A percentile compares a stretch with the other conserved stretches of the same genome.
Conservation (phyloP, 2,329 filamentous ascomycete species). For the Simplicillium aogashimaense region DNA sequence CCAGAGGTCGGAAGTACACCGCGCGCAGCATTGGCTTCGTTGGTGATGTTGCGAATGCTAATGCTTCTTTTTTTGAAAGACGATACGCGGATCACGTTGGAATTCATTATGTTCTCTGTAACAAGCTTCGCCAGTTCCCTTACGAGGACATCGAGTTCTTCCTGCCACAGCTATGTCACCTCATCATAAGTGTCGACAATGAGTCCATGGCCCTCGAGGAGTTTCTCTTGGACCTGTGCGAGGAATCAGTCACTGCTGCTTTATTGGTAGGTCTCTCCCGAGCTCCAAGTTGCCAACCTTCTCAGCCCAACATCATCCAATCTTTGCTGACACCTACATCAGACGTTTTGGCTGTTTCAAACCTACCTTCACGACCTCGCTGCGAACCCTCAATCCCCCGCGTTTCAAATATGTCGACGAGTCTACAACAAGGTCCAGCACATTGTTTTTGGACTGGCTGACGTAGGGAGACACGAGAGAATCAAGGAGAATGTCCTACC, state of each 20-base stretch:
- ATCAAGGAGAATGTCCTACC: constrained; percentile 76
- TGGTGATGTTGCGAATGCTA: constrained; percentile 5
- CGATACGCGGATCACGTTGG: constrained; percentile 85
- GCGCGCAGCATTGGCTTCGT: too few relatives aligned
- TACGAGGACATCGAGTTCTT: constrained; percentile 93
- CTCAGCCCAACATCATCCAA: too few relatives aligned
- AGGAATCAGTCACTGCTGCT: constrained; percentile 78
- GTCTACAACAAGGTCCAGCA: constrained; percentile 85
- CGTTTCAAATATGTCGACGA: constrained; percentile 73
- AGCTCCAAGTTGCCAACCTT: not conserved
- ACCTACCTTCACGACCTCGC: constrained; percentile 78
- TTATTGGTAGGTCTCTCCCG: constrained; percentile 52
- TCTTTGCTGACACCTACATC: constrained; percentile 3
- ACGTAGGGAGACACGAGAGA: constrained; percentile 58
- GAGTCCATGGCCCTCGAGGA: constrained; percentile 88
- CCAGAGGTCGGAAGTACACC: too few relatives aligned
- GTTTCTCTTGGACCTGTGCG: constrained; percentile 76
- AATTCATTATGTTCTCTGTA: constrained; percentile 82
- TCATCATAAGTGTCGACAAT: constrained; percentile 80
- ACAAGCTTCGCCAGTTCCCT: constrained; percentile 78
- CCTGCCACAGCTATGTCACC: constrained; percentile 77
- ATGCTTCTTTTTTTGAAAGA: constrained; percentile 33
- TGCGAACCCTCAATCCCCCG: constrained; percentile 61
- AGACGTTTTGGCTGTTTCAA: constrained; percentile 90
- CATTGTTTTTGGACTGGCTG: constrained; percentile 72